Conservation (phyloP, 371 early-diverging fungal genomes). For the Apophysomyces variabilis region DNA sequence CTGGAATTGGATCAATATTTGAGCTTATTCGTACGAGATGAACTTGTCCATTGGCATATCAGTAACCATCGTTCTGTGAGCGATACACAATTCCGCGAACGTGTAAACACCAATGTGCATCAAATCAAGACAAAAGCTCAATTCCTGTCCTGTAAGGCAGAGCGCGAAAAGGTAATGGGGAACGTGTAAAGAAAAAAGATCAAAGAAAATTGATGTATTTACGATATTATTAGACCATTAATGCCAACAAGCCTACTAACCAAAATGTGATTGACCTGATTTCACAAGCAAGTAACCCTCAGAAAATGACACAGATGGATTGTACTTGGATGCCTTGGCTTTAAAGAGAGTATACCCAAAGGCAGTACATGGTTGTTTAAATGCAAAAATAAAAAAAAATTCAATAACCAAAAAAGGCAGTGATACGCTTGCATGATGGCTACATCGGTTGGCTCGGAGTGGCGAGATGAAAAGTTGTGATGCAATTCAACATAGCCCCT, state of each 20-base stretch:
- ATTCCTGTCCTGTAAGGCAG: slow-evolving; percentile 74
- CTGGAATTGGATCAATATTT: slow-evolving; percentile 85
- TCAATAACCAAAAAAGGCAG: neutral
- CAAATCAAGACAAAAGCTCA: slow-evolving; percentile 75
- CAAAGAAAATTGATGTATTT: neutral
- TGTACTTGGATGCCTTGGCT: slow-evolving; percentile 85
- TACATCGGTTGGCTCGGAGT: no score
- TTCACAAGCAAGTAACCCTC: slow-evolving; percentile 88
- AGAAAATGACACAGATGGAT: slow-evolving; percentile 93
- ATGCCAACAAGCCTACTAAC: slow-evolving; percentile 63
- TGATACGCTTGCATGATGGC: neutral
- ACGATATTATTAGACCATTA: slow-evolving; percentile 30
- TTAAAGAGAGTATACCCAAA: slow-evolving; percentile 28
- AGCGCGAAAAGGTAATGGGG: slow-evolving; percentile 66
- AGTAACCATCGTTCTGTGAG: slow-evolving; percentile 60
- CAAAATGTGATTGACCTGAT: slow-evolving; percentile 88
- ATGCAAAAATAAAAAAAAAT: no score
- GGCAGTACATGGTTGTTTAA: no score
- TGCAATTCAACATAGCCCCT: neutral
- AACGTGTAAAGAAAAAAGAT: neutral
- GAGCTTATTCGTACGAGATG: slow-evolving; percentile 89
- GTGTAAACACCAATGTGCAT: slow-evolving; percentile 71
- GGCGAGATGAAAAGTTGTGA: neutral
- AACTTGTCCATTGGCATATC: slow-evolving; percentile 79
- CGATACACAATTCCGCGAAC: slow-evolving; percentile 68